Evolutionary conservation across 2,329 filamentous ascomycete genomes (phyloP), one percentile per base, ranked within the genome.

Genomic region (Epichloe sylvatica): DNA sequence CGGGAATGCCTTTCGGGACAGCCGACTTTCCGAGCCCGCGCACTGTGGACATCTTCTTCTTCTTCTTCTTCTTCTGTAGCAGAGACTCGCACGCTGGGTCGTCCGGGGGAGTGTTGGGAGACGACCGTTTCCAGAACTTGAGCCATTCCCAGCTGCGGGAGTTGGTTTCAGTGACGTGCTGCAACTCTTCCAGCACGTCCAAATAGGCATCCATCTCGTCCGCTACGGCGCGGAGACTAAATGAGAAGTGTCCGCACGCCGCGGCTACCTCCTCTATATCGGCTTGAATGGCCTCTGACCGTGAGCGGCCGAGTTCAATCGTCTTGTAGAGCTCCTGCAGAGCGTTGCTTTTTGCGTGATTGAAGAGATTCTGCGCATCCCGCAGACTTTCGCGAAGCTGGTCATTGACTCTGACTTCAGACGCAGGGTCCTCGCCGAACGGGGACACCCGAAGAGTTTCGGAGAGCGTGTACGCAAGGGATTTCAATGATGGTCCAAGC

Each of bases 261-360:
- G 92, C 91, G 39, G 91, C 90, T 11, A 97, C 90, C 65, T 98
- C 92, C 64, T 98, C 92, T 51, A 95, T 89, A 64, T 97, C 92
- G 2, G 91, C 92, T 61, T 94, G 84, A 8, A 91, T 76, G 53
- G 84, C 84, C 47, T 87, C 75, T 0, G 84, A 82, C 40, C 80
- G 76, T 3, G 80, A 72, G 51, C 79, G 79, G 11, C 78, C 79
- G 38, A 89, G 73, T 57, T 89, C 82, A 52, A 89, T 88, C 47
- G 78, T 85, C 54, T 78, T 81, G 65, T 98, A 97, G 1, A 98
- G 74, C 51, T 84, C 76, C 50, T 81, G 75, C 6, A 98, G 70
- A 0, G 92, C 89, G 45, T 84, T 79, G 50, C 78, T 80, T 55
- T 90, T 80, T 9, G 89, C 83, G 49, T 76, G 70, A 45, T 84